Evolutionary conservation across 768 basidiomycete genomes (phyloP).

Genomic region (Clavulina sp.): DNA sequence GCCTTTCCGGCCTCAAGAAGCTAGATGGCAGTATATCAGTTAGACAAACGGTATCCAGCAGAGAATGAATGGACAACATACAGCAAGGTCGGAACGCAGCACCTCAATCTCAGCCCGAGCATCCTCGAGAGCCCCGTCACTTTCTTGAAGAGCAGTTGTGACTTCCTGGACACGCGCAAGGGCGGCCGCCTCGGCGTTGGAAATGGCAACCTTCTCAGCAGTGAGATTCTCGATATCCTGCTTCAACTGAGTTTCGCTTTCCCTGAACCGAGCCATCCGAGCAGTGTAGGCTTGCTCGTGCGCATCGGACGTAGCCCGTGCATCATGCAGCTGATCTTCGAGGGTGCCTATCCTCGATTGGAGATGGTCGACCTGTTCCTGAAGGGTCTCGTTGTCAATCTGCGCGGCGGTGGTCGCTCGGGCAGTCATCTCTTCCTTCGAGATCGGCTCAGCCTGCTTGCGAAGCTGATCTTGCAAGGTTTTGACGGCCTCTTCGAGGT

Average conservation of each 20-base stretch:
- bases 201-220: slow-evolving; percentile 44
- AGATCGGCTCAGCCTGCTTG: slow-evolving; percentile 18
- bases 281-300: slow-evolving; percentile 51
- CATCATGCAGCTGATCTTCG: slow-evolving; percentile 78
- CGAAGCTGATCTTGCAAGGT: slow-evolving; percentile 37
- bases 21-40: not conserved
- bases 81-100: slow-evolving; percentile 53
- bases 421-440: slow-evolving; percentile 22
- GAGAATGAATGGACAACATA: slow-evolving; percentile 24
- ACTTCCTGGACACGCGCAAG: slow-evolving; percentile 62
- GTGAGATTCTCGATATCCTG: slow-evolving; percentile 52
- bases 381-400: slow-evolving; percentile 88
- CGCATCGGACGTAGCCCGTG: slow-evolving; percentile 45
- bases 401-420: slow-evolving; percentile 53
- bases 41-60: not conserved
- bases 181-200: slow-evolving; percentile 42
- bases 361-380: slow-evolving; percentile 77
- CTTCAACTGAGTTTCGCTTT: slow-evolving; percentile 52
- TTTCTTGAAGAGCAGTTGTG: slow-evolving; percentile 80
- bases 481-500: slow-evolving; percentile 49
- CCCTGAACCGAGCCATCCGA: slow-evolving; percentile 47
- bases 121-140: slow-evolving; percentile 70
- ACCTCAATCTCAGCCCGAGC: slow-evolving; percentile 80
- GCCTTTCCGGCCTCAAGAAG: not conserved
- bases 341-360: slow-evolving; percentile 55